Percentiles rank a stretch among this genome's conserved stretches.
Conservation (phyloP, 805 yeast genomes). For the Barnettozyma californica region DNA sequence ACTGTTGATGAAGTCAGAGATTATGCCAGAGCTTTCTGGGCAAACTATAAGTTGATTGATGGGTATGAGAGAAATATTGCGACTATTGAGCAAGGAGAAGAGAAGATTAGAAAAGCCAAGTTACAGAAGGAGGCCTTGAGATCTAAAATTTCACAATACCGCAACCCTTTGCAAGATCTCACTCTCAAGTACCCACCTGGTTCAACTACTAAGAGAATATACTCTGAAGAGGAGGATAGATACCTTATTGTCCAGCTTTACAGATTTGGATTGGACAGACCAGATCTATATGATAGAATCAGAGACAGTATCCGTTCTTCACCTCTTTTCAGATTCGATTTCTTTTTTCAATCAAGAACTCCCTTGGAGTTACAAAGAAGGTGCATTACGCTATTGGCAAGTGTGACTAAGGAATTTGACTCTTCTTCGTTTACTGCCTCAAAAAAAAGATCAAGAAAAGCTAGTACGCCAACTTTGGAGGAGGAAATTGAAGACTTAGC, state of each 20-base stretch:
- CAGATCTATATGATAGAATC: constrained; percentile 73
- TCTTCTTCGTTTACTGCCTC: constrained; percentile 18
- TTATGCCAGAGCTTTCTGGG: constrained; percentile 82
- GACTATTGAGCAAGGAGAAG: constrained; percentile 88
- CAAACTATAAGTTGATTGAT: constrained; percentile 69
- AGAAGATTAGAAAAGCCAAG: constrained; percentile 56
- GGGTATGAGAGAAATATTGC: constrained; percentile 80
- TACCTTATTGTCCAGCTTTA: constrained; percentile 76
- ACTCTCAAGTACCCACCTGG: constrained; percentile 67
- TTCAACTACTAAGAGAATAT: constrained; percentile 59
- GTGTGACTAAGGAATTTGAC: constrained; percentile 68
- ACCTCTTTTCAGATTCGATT: constrained; percentile 81
- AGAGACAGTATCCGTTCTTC: constrained; percentile 68
- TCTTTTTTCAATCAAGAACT: constrained; percentile 77
- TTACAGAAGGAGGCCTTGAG: constrained; percentile 77
- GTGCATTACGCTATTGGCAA: constrained; percentile 69
- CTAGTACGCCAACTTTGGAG: neutral
- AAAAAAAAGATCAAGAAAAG: constrained; percentile 6
- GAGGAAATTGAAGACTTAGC: constrained; percentile 6
- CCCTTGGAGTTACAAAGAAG: constrained; percentile 77
- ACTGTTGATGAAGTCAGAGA: constrained; percentile 71
- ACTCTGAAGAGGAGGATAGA: constrained; percentile 86
- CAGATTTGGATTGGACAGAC: constrained; percentile 73
- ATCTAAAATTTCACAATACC: constrained; percentile 63
- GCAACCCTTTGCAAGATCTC: constrained; percentile 77